phyloP scores from a whole-genome alignment of 352 stramenopile species.

The Pythium monospermum region DNA sequence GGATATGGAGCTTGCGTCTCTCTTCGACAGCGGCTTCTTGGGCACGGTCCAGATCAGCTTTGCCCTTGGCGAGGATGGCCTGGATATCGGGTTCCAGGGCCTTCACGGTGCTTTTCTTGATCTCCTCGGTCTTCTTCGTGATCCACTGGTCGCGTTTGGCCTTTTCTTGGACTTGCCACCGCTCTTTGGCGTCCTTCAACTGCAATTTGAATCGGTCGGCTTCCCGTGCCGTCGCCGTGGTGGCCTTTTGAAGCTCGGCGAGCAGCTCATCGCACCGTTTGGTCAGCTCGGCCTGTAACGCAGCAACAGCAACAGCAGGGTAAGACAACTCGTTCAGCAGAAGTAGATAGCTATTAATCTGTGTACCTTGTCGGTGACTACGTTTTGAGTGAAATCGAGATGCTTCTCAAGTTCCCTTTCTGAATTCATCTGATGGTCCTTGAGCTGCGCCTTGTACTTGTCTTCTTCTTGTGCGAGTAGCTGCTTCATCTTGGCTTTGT shows the following conservation, averaged over 20 bases:
- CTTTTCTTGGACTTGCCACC: slow-evolving; percentile 69
- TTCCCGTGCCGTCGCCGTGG: slow-evolving; percentile 31
- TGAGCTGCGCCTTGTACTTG: slow-evolving; percentile 43
- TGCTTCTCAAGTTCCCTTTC: slow-evolving; percentile 80
- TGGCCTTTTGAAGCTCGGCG: slow-evolving; percentile 58
- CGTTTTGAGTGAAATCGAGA: slow-evolving; percentile 71
- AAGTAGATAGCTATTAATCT: not conserved
- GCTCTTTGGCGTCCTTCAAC: slow-evolving; percentile 70
- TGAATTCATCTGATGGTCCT: slow-evolving; percentile 49
- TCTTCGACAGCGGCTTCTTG: slow-evolving; percentile 55
- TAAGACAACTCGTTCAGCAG: not conserved
- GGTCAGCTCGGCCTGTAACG: slow-evolving; percentile 41
- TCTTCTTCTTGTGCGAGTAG: slow-evolving; percentile 41
- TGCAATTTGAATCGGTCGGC: slow-evolving; percentile 66
- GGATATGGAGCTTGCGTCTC: slow-evolving; percentile 39
- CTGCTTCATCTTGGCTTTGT: slow-evolving; percentile 60
- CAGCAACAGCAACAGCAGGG: not conserved
- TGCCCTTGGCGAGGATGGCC: slow-evolving; percentile 70
- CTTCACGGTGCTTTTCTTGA: slow-evolving; percentile 80
- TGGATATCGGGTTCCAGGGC: slow-evolving; percentile 78
- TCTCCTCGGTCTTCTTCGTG: slow-evolving; percentile 79
- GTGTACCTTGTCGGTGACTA: slow-evolving; percentile 71
- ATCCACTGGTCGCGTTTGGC: slow-evolving; percentile 73
- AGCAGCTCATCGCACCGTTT: slow-evolving; percentile 74
- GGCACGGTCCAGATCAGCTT: slow-evolving; percentile 58